Evolutionary conservation across 768 basidiomycete genomes (phyloP), one percentile per base, ranked within the genome.

Genomic region (Mycena polygramma): DNA sequence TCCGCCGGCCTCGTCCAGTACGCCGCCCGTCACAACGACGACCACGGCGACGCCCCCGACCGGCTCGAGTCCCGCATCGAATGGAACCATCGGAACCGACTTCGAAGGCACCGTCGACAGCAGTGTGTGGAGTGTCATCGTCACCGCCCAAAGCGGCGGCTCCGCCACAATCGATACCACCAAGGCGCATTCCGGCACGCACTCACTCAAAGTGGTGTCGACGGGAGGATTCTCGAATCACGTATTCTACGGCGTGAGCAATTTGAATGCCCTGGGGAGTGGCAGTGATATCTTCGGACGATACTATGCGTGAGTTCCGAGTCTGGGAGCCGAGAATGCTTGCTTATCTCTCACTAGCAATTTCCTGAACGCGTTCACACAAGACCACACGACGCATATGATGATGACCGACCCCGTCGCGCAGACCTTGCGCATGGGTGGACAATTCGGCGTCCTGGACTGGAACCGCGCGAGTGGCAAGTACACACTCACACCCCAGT

Each of bases 361-460:
- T 61, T 74, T 74, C 70, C 37, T 60, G 63, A 74, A 19, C 59
- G 73, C 66, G 53, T 74, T 74, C 66, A 74, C 8, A 0, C 73
- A 74, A 68, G 67, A 74, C 69, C 73, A 74, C 70, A 65, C 24
- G 17, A 74, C 73, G 58, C 73, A 74, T 63, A 74, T 74, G 73
- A 74, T 74, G 73, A 74, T 74, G 73, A 71, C 73, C 63, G 73
- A 74, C 73, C 73, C 73, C 54, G 69, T 71, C 63, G 66, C 73
- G 62, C 69, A 74, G 63, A 71, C 73, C 52, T 57, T 74, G 57
- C 69, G 70, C 67, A 74, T 74, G 73, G 73, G 73, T 57, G 73
- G 73, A 45, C 73, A 74, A 66, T 74, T 74, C 63, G 73, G 73
- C 63, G 73, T 74, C 53, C 65, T 74, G 69, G 70, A 74, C 70